phyloP scores from a whole-genome alignment of 805 yeast species.

The Metschnikowia continentalis region DNA sequence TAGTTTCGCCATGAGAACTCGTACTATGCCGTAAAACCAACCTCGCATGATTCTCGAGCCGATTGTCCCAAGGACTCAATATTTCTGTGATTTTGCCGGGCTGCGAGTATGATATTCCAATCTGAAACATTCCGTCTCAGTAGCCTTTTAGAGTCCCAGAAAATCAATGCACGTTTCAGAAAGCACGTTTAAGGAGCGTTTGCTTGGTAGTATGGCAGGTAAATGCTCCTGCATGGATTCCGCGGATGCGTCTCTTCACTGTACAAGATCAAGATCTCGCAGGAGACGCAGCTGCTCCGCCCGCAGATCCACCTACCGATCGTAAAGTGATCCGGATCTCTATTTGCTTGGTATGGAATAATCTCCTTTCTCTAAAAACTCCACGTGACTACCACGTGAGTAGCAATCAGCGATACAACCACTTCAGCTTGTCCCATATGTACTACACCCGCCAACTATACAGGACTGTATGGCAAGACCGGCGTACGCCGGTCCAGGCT shows the following conservation, averaged over 20 bases:
- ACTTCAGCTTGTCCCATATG: background rate
- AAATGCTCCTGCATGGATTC: background rate
- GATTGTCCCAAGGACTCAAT: background rate
- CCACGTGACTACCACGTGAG: background rate
- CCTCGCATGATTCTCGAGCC: background rate
- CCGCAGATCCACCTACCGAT: background rate
- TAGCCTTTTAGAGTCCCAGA: background rate
- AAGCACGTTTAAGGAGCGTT: background rate
- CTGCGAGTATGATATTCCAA: no score
- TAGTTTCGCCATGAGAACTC: background rate
- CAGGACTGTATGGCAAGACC: background rate
- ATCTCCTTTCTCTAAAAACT: no score
- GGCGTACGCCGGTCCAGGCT: background rate
- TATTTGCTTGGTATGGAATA: background rate
- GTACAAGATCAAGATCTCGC: slow-evolving; percentile 2
- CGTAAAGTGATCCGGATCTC: background rate
- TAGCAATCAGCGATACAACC: background rate
- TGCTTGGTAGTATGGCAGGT: background rate
- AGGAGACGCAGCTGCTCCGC: background rate
- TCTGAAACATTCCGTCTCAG: background rate
- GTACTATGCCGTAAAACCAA: background rate
- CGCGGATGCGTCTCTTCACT: background rate
- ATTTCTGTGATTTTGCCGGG: background rate
- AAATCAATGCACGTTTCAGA: background rate
- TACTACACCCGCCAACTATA: background rate